Evolutionary conservation across 2,329 filamentous ascomycete genomes (phyloP), one percentile per base, ranked within the genome.

Genomic region (Trichoderma guizhouense): DNA sequence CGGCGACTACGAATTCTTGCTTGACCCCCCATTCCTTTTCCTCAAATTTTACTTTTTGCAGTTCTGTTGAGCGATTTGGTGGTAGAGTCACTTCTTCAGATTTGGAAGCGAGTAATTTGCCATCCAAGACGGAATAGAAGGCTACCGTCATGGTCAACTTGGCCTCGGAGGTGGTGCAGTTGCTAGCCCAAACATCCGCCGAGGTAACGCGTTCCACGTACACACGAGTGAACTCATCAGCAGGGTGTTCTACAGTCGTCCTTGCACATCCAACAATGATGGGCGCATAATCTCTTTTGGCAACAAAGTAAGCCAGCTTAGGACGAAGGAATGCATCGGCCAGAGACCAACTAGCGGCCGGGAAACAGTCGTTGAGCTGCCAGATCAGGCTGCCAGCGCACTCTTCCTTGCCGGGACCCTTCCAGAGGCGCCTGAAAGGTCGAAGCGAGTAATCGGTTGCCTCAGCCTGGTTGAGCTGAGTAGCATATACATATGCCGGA

Each of bases 311-410:
- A 36, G 68, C 68, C 39, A 70, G 55, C 58, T 70, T 65, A 15
- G 68, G 68, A 12, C 68, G 68, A 5, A 70, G 30, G 43, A 62
- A 62, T 4, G 55, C 58, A 30, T 69, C 67, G 18, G 58, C 55
- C 57, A 69, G 30, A 32, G 67, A 69, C 67, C 67, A 69, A 5
- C 67, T 69, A 6, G 58, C 67, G 5, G 67, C 67, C 18, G 67
- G 67, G 57, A 69, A 69, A 58, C 67, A 69, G 36, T 69, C 67
- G 1, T 69, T 69, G n/a, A 69, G 57, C 36, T 69, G 67, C 67
- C 67, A 69, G 0, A 69, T 69, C 15, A 69, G 57, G 28, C 67
- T 62, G 3, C 67, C 67, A 9, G 67, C 67, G n/a, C 67, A 69
- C 6, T 61, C 55, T 3, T 69, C 67, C 7, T 69, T 21, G 1